Evolutionary conservation across 345 rosid genomes (phyloP), one percentile per base, ranked within the genome.

Genomic region (Erodium maritimum): DNA sequence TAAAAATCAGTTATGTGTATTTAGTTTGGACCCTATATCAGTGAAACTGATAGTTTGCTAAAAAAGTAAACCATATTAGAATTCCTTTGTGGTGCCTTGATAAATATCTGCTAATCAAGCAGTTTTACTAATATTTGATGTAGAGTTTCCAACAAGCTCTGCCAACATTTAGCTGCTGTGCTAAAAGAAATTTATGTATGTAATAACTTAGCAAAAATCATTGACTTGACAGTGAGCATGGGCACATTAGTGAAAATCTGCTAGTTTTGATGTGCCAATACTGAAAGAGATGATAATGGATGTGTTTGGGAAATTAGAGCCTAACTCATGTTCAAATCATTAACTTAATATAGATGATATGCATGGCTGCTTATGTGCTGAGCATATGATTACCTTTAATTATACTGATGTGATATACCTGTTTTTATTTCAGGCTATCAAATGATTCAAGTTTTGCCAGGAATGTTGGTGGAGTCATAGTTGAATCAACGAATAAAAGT

Each of bases 401-500:
- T 18, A 19, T 16, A n/a, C 8, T 55, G 13, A 29, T 58, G 34
- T 70, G 64, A 66, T 62, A 57, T 63, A 29, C 37, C 37, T 29
- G n/a, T 29, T 22, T 67, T 59, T 72, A 69, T 71, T 75, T 63
- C 90, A 93, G 99, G 73, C 68, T 87, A 58, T 83, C 88, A 45
- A 78, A 69, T 57, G 88, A 93, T 75, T 63, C 79, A 72, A 73
- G 62, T 58, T 83, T 87, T 72, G 80, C 84, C 46, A 63, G 73
- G 67, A 80, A 87, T 62, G 64, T 90, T 75, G 85, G 76, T 42
- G 99, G 99, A 66, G 86, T 86, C 69, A 61, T 93, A 62, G 83
- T 89, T 55, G 80, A 85, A 68, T 77, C 94, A 4, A 76, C 77
- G 60, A 66, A 77, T 29, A 29, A 6, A 29, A 29, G 37, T 58